phyloP scores from a whole-genome alignment of 2,329 filamentous ascomycete genomes.

The Akanthomyces lecanii region DNA sequence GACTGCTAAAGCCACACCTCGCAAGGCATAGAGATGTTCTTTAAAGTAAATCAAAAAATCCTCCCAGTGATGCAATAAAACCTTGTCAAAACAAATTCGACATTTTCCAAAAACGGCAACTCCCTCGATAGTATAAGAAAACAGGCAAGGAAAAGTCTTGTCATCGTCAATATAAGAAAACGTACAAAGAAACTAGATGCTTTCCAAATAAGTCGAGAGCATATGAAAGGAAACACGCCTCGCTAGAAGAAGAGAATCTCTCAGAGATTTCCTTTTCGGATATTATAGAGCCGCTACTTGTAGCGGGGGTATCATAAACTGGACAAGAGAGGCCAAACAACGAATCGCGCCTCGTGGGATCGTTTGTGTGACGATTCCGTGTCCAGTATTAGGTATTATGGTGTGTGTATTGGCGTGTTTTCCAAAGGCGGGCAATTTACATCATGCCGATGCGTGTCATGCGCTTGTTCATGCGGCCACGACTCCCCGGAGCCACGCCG shows the following conservation, averaged over 20 bases:
- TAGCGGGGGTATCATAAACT: not conserved
- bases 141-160: not conserved
- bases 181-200: not conserved
- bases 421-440: constrained; percentile 25
- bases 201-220: not conserved
- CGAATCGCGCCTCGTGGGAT: not conserved
- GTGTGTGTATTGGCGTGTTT: not conserved
- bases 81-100: not conserved
- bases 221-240: not conserved
- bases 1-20: not conserved
- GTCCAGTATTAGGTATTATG: not conserved
- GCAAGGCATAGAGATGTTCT: not conserved
- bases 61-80: not conserved
- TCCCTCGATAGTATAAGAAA: not conserved
- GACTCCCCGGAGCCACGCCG: constrained; percentile 31
- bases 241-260: not conserved
- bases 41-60: not conserved
- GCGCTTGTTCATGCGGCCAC: constrained; percentile 48
- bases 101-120: not conserved
- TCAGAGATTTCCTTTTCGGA: not conserved
- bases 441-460: constrained; percentile 59
- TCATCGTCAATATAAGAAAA: not conserved
- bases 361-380: not conserved
- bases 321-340: not conserved
- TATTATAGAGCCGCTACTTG: not conserved